Evolutionary conservation across 495 filamentous ascomycete species (phyloP).

Genomic region (Trichoderma reesei): DNA sequence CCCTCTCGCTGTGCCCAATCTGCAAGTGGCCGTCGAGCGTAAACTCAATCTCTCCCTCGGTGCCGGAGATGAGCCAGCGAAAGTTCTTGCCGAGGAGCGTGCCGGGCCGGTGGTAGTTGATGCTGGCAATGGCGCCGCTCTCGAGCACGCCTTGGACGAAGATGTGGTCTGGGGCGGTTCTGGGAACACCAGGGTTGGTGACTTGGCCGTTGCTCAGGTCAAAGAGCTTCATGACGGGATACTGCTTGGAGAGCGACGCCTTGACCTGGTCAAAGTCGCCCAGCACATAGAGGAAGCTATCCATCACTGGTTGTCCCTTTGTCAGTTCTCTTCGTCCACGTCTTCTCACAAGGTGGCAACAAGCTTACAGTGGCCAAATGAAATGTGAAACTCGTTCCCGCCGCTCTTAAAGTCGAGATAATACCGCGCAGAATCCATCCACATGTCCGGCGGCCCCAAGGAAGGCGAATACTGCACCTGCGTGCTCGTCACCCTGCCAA

Average conservation of each 20-base stretch:
- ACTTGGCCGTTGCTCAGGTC: conserved; percentile 17
- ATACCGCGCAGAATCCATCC: conserved; percentile 16
- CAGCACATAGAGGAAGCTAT: conserved; percentile 25
- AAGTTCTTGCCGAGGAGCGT: conserved; percentile 20
- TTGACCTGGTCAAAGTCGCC: conserved; percentile 26
- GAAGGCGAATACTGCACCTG: conserved; percentile 11
- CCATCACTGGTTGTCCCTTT: conserved; percentile 18
- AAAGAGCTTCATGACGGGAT: conserved; percentile 20
- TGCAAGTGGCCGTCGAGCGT: conserved; percentile 17
- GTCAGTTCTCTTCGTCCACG: not conserved
- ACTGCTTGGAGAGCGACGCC: conserved; percentile 26
- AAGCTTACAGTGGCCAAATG: conserved; percentile 23
- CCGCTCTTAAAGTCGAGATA: conserved; percentile 23
- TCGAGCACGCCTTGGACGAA: conserved; percentile 33
- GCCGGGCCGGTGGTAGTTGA: conserved; percentile 26
- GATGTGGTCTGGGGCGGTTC: conserved; percentile 31
- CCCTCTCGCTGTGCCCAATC: conserved; percentile 15
- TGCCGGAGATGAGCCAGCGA: conserved; percentile 36
- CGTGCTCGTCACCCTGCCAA: conserved; percentile 20
- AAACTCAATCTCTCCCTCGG: conserved; percentile 36
- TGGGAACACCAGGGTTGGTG: conserved; percentile 18
- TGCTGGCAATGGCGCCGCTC: conserved; percentile 25
- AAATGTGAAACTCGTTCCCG: conserved; percentile 20
- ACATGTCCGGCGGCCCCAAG: conserved; percentile 11
- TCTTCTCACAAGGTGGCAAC: not conserved